Conservation (phyloP, 176 grass and related monocot species). For the Raddia distichophylla region DNA sequence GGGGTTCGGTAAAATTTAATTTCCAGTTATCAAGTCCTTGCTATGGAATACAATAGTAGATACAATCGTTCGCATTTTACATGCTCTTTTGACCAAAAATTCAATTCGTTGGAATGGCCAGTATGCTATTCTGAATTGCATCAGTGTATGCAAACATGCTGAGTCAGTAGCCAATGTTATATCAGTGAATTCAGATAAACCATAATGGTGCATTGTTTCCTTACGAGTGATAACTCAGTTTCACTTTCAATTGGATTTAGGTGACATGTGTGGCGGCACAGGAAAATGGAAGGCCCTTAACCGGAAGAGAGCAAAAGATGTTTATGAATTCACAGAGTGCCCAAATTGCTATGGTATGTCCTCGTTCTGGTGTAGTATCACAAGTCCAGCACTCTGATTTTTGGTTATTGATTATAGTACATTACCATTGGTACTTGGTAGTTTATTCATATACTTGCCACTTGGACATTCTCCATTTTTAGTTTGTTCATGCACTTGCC, state of each 20-base stretch:
- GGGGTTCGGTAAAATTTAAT: no score
- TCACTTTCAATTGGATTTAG: constrained; percentile 46
- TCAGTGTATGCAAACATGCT: not conserved
- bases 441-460: not conserved
- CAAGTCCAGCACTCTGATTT: not conserved
- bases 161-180: not conserved
- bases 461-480: not conserved
- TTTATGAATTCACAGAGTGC: constrained; percentile 94
- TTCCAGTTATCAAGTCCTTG: no score
- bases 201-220: not conserved
- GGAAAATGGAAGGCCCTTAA: constrained; percentile 99
- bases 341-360: constrained; percentile 94
- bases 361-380: not conserved
- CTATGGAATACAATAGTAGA: no score
- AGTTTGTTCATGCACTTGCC: not conserved
- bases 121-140: not conserved
- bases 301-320: constrained; percentile 95
- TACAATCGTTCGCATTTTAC: no score
- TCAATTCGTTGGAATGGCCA: not conserved
- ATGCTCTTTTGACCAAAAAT: not conserved
- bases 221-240: constrained; percentile 29
- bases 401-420: not conserved
- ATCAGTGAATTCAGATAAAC: not conserved
- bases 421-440: not conserved
- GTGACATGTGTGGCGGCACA: constrained; percentile 98